Percentiles rank a stretch among this genome's conserved stretches.
Conservation (phyloP, 2,329 filamentous ascomycete species). For the Akanthomyces lecanii region DNA sequence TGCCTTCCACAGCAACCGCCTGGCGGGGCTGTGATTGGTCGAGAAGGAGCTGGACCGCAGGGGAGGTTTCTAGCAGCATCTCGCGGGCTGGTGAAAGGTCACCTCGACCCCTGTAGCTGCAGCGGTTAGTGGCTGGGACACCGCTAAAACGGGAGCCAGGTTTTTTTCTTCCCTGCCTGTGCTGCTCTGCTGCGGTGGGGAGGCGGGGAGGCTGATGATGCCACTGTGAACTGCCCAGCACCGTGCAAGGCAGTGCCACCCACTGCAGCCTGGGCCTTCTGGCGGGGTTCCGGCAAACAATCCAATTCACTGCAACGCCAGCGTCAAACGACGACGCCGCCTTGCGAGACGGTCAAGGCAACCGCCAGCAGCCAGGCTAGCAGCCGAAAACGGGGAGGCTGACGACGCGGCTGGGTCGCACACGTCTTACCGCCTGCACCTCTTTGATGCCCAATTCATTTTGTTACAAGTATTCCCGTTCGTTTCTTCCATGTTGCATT, state of each 20-base stretch:
- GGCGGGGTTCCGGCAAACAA: neutral
- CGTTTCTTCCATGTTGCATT: neutral
- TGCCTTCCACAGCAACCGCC: constrained; percentile 24
- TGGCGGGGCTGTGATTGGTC: constrained; percentile 21
- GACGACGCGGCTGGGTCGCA: neutral
- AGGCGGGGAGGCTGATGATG: neutral
- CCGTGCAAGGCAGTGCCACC: neutral
- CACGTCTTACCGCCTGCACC: neutral
- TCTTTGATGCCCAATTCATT: neutral
- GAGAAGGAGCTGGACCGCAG: neutral
- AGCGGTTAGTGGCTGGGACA: neutral
- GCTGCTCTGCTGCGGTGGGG: neutral
- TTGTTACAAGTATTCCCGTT: too few species aligned
- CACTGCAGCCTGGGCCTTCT: neutral
- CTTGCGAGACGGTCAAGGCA: neutral
- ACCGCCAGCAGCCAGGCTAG: neutral
- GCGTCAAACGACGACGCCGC: neutral
- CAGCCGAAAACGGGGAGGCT: constrained; percentile 7
- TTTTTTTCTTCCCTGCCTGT: neutral
- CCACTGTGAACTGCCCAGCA: neutral
- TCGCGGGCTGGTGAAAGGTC: too few species aligned
- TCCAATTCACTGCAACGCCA: neutral
- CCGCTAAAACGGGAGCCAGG: neutral
- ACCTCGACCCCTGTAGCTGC: neutral
- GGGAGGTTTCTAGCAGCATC: constrained; percentile 16